phyloP scores from a whole-genome alignment of 2,329 filamentous ascomycete genomes.

The Mycosphaerella sp. region DNA sequence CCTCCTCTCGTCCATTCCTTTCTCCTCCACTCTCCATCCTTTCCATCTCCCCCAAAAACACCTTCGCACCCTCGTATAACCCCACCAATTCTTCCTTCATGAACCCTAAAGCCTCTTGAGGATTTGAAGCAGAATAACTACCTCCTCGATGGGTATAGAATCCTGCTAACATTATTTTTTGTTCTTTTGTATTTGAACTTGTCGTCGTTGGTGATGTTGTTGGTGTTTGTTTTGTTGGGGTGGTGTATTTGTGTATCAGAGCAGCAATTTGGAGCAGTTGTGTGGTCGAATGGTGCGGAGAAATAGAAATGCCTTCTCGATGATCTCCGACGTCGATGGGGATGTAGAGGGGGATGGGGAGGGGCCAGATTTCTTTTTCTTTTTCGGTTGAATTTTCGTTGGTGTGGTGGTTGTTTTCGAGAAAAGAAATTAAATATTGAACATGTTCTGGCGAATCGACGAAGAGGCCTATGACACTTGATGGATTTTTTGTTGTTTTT shows the following conservation, averaged over 20 bases:
- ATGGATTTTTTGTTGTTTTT: too few relatives aligned
- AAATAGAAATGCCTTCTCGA: conserved; percentile 59
- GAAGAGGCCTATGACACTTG: conserved; percentile 32
- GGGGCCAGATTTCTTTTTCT: conserved; percentile 37
- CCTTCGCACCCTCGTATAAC: conserved; percentile 44
- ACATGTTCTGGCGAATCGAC: conserved; percentile 63
- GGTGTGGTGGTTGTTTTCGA: too few relatives aligned
- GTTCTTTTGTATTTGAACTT: too few relatives aligned
- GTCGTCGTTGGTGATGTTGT: too few relatives aligned
- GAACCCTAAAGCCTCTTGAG: conserved; percentile 53
- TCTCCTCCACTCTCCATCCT: too few relatives aligned
- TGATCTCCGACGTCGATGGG: conserved; percentile 70
- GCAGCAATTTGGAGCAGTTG: too few relatives aligned
- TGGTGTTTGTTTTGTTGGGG: too few relatives aligned
- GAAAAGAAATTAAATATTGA: too few relatives aligned
- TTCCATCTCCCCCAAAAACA: conserved; percentile 23
- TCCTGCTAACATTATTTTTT: conserved; percentile 47
- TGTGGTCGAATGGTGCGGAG: too few relatives aligned
- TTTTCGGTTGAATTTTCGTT: too few relatives aligned
- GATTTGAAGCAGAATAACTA: conserved; percentile 55
- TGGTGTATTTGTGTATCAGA: too few relatives aligned
- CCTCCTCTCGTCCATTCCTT: too few relatives aligned
- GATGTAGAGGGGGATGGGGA: conserved; percentile 54
- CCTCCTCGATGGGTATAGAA: conserved; percentile 69
- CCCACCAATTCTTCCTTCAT: conserved; percentile 56